Base-by-base conservation (phyloP, 257 asterid species). In the Striga asiatica region DNA sequence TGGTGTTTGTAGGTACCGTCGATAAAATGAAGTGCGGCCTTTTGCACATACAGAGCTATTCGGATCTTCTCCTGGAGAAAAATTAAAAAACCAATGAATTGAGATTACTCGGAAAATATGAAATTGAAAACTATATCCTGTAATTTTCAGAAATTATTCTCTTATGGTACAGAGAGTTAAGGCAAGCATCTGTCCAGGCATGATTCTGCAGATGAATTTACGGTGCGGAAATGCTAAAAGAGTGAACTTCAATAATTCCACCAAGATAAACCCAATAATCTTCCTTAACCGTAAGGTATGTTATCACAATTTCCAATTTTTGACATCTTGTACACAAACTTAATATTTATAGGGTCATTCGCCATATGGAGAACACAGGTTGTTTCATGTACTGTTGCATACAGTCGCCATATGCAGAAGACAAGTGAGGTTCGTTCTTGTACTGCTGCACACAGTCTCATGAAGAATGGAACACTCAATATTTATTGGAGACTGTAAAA, bases 21-120 rank as follows among this genome's bases (percentile, higher is more conserved):
- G 38, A 88, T 79, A 76, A 87, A 87, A 57, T 75, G 78, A 50
- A 80, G 60, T 23, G 96, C 92, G 2, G 92, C 94, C 68, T 77
- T 83, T 61, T 87, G 94, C 60, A 83, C 96, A 45, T 75, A 79
- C 42, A 88, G 41, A 70, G 78, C 85, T 67, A 79, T 61, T 54
- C 94, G 74, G 28, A 87, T 77, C 69, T 78, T 72, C 78, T 88
- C 91, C 88, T 88, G 89, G 8, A 60, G 55, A 68, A 23, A 47
- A 20, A 3, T 20, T 16, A 32, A 18, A 16, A 32, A 18, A 16
- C 11, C 42, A 6, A 5, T 54, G 23, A 48, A 28, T 29, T 28
- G 18, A 54, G 54, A 55, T 52, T 7, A n/a, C 20, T 29, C 20
- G 18, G 20, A 0, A 59, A 59, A 37, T 58, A 25, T 14, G 39